These are phyloP conservation scores for Aristolochia contorta DNA, from an alignment of 164 flowering plant species.

Conservation along the genomic window DNA sequence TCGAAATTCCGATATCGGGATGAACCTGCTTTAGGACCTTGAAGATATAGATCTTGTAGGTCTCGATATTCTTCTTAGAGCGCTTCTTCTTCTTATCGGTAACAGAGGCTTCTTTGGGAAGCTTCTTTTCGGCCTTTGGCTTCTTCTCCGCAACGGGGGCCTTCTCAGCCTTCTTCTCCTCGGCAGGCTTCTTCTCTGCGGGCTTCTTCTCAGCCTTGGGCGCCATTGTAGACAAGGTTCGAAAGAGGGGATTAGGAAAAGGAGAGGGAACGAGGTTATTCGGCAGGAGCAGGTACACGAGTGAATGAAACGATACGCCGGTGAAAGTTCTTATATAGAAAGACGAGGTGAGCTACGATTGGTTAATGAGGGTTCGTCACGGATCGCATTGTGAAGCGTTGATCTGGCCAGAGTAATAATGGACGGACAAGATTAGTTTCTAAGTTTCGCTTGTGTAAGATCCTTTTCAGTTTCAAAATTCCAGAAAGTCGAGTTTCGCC, in stretches of 20 bases:
- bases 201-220: conserved; percentile 3
- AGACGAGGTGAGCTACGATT: too few species aligned
- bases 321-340: too few species aligned
- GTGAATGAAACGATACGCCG: too few species aligned
- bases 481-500: too few species aligned
- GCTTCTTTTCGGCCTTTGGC: conserved; percentile 23
- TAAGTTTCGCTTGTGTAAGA: too few species aligned
- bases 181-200: conserved; percentile 1
- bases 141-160: conserved; percentile 22
- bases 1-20: conserved; percentile 7
- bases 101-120: conserved; percentile 7
- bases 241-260: not conserved
- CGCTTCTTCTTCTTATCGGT: conserved; percentile 5
- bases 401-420: too few species aligned
- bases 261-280: not conserved
- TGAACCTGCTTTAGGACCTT: conserved; percentile 11
- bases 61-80: conserved; percentile 6
- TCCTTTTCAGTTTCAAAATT: too few species aligned
- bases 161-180: conserved; percentile 4
- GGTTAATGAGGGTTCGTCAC: too few species aligned
- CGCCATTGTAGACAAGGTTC: not conserved
- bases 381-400: too few species aligned
- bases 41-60: conserved; percentile 13
- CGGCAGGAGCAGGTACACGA: too few species aligned
- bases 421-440: too few species aligned